phyloP scores from a whole-genome alignment of 257 asterid genomes.

The Fraxinus cuspidata region DNA sequence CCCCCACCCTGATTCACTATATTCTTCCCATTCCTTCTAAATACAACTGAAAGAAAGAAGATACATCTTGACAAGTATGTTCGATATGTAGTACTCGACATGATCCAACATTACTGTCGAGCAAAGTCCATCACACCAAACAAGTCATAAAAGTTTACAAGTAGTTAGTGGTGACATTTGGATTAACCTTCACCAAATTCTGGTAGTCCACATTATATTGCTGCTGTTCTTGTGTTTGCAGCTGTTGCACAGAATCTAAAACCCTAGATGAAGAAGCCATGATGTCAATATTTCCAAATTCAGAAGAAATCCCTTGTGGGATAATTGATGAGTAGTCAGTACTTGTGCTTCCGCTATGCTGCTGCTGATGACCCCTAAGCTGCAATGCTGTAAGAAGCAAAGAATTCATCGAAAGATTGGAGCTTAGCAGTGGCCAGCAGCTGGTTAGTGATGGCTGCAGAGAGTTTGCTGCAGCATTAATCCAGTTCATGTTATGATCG shows the following conservation, averaged over 20 bases:
- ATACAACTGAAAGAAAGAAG: too few relatives aligned
- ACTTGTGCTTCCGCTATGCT: conserved; percentile 8
- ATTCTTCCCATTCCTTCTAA: neutral
- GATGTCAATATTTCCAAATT: conserved; percentile 35
- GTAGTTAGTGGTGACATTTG: conserved; percentile 6
- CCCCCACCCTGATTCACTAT: neutral
- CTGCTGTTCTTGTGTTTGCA: conserved; percentile 43
- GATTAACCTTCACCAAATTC: conserved; percentile 48
- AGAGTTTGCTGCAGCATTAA: conserved; percentile 28
- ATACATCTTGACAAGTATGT: neutral
- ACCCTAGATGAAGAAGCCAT: conserved; percentile 53
- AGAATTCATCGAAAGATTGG: conserved; percentile 58
- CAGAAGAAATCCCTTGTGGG: conserved; percentile 32
- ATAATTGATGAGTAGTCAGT: conserved; percentile 31
- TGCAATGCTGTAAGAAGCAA: conserved; percentile 75
- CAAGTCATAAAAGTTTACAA: conserved; percentile 1
- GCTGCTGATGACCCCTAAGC: conserved; percentile 40
- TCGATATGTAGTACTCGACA: neutral
- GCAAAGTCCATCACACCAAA: neutral
- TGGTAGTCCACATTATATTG: conserved; percentile 62
- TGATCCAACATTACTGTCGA: neutral
- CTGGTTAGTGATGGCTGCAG: conserved; percentile 37
- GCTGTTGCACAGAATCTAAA: conserved; percentile 29
- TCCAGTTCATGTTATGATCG: conserved; percentile 34
- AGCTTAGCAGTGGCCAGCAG: conserved; percentile 60